Base-by-base conservation (phyloP, 345 rosid genomes). In the Crucihimalaya himalaica region DNA sequence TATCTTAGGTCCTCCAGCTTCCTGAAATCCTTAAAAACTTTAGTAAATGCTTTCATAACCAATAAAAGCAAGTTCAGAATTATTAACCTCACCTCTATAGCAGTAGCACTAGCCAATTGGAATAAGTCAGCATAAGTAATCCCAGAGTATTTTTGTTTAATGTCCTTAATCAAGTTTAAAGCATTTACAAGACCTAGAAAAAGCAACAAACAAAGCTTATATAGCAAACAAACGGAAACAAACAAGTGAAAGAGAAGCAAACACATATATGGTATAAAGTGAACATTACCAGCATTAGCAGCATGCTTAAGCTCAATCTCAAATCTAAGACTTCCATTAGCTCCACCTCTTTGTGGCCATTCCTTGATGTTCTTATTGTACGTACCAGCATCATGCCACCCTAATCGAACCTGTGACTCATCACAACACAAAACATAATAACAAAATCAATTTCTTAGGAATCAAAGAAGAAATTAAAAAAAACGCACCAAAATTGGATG, bases 301-400 rank as follows among this genome's bases (percentile, higher is more conserved):
- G 75, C 96, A 76, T 95, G 97, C 45, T 95, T 95, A 62, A 95
- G 92, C 85, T 95, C 99, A 65, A 81, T 75, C 48, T 95, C 99
- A 66, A 85, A 92, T 83, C 97, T 86, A 18, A 95, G 83, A 81
- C 99, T 95, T 66, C 96, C 99, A 60, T 95, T 90, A 32, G 97
- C 93, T 71, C 99, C 99, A 66, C 97, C 97, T 75, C 93, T 87
- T 69, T 63, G 83, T 18, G 97, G 99, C 92, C 93, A 95, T 57
- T 87, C 97, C 61, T 83, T 81, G 34, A 92, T 85, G 85, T 85
- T 86, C 84, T 88, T 95, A 80, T 95, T 87, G 39, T 90, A 95
- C 25, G 99, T 95, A 8, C 99, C 99, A 6, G 99, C 88, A 78
- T 92, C 99, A 66, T 95, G 99, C 99, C 97, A 92, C 31, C 97